Evolutionary conservation across 805 yeast genomes (phyloP).

Genomic region (Kodamaea sagamina): DNA sequence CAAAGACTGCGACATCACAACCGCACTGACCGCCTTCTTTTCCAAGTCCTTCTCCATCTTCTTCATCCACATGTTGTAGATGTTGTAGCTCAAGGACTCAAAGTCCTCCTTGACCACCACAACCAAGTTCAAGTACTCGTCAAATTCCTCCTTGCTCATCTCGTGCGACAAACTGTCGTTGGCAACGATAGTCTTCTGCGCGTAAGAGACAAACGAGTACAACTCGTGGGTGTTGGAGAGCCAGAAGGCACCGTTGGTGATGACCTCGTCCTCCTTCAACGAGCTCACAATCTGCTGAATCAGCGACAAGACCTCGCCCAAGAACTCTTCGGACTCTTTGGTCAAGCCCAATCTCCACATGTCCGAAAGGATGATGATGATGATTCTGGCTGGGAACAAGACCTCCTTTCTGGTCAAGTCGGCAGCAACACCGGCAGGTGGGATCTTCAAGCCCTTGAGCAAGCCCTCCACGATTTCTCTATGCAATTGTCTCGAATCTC

Average conservation of each 20-base stretch:
- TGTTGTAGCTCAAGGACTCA: slow-evolving; percentile 88
- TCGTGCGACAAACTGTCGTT: slow-evolving; percentile 78
- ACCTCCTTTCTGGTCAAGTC: slow-evolving; percentile 86
- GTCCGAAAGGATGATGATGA: slow-evolving; percentile 87
- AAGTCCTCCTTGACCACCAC: slow-evolving; percentile 92
- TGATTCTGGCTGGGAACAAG: slow-evolving; percentile 91
- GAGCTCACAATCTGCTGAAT: slow-evolving; percentile 81
- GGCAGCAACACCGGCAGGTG: slow-evolving; percentile 81
- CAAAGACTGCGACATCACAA: slow-evolving; percentile 88
- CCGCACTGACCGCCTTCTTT: slow-evolving; percentile 92
- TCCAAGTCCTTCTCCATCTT: slow-evolving; percentile 88
- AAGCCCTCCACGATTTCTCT: slow-evolving; percentile 85
- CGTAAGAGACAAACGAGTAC: slow-evolving; percentile 90
- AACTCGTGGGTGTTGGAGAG: slow-evolving; percentile 93
- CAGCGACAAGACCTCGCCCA: slow-evolving; percentile 84
- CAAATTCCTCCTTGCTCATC: slow-evolving; percentile 87
- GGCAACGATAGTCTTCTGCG: slow-evolving; percentile 86
- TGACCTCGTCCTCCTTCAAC: slow-evolving; percentile 82
- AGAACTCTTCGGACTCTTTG: slow-evolving; percentile 83
- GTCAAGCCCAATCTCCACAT: slow-evolving; percentile 98
- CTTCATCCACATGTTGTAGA: slow-evolving; percentile 96
- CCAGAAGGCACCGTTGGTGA: slow-evolving; percentile 96
- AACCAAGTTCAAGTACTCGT: slow-evolving; percentile 84
- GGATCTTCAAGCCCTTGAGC: slow-evolving; percentile 80
- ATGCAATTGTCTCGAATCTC: slow-evolving; percentile 72